These are phyloP conservation scores for Didymella exigua DNA, from an alignment of 2,329 filamentous ascomycete species.

Conservation along the genomic window DNA sequence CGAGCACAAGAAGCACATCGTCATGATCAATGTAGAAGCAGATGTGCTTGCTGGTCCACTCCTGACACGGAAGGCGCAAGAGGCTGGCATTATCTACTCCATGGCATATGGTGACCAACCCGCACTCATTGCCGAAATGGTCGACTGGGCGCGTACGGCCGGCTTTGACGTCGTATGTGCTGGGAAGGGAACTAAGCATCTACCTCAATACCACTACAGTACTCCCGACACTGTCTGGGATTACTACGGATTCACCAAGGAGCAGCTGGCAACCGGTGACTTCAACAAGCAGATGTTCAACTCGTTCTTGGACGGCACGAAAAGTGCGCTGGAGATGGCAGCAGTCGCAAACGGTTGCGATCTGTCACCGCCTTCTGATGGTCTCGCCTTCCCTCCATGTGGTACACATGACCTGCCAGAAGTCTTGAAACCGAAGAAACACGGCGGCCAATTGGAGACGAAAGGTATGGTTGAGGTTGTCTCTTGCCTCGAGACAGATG, in stretches of 20 bases:
- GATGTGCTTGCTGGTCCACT: conserved; percentile 53
- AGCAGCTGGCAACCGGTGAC: conserved; percentile 51
- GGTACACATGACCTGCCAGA: conserved; percentile 52
- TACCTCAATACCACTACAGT: conserved; percentile 54
- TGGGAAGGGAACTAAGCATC: conserved; percentile 55
- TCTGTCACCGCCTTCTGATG: conserved; percentile 49
- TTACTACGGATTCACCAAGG: conserved; percentile 54
- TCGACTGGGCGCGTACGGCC: conserved; percentile 53
- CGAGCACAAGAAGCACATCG: conserved; percentile 57
- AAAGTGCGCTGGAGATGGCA: conserved; percentile 56
- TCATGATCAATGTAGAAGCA: conserved; percentile 57
- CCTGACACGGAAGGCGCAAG: conserved; percentile 50
- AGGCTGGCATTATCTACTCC: conserved; percentile 55
- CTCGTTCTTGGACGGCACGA: conserved; percentile 57
- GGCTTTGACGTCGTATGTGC: conserved; percentile 55
- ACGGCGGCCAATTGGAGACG: conserved; percentile 51
- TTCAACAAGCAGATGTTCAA: conserved; percentile 59
- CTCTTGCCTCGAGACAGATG: conserved; percentile 53
- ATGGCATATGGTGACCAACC: conserved; percentile 57
- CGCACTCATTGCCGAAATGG: conserved; percentile 52
- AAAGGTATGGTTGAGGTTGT: conserved; percentile 56
- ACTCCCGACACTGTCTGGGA: conserved; percentile 56
- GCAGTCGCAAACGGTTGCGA: conserved; percentile 56
- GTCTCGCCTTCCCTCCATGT: conserved; percentile 54
- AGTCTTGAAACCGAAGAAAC: conserved; percentile 49